Base-by-base conservation (phyloP, 768 basidiomycete genomes). In the Filobasidium wieringae region DNA sequence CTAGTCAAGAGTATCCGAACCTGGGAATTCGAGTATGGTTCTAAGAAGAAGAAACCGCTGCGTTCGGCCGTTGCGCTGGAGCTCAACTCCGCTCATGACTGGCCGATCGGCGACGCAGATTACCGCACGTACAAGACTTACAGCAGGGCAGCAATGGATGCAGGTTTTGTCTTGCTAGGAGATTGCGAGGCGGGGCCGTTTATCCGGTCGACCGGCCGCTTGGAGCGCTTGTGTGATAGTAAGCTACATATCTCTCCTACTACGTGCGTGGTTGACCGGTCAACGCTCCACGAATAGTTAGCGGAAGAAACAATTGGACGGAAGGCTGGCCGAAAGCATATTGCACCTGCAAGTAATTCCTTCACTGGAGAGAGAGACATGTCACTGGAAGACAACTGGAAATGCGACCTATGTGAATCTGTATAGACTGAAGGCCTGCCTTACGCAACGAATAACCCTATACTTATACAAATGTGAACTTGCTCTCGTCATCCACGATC, bases 381-480 rank as follows among this genome's bases (percentile, higher is more conserved):
- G 3, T 40, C 22, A 11, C 5, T 40, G 17, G 37, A 40, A 5
- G 11, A 17, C 37, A 22, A 15, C 11, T 40, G 3, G 37, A 40
- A 40, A 40, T 3, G 37, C 15, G 15, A 15, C 22, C 22, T 22
- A 40, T 17, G 37, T 40, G 37, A 4, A 17, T 11, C 17, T 40
- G 37, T 22, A 15, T 40, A 40, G 15, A 40, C 11, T 40, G 4
- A 40, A 40, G 37, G 37, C 15, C 22, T 15, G 37, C 37, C 37
- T 5, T 43, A 47, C 29, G 14, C 43, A 47, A 22, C 22, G 4
- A 12, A 47, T 31, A 33, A 8, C 24, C 6, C 39, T 15, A 31
- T 37, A 32, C 30, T 37, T 51, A 74, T 15, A 76, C 62, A 59
- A 77, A 78, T 19, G 75, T 75, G 47, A 75, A 76, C 50, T 69